Percentiles rank a stretch among this genome's conserved stretches.
Conservation (phyloP, 2,329 filamentous ascomycete species). For the Pseudogymnoascus sp. region DNA sequence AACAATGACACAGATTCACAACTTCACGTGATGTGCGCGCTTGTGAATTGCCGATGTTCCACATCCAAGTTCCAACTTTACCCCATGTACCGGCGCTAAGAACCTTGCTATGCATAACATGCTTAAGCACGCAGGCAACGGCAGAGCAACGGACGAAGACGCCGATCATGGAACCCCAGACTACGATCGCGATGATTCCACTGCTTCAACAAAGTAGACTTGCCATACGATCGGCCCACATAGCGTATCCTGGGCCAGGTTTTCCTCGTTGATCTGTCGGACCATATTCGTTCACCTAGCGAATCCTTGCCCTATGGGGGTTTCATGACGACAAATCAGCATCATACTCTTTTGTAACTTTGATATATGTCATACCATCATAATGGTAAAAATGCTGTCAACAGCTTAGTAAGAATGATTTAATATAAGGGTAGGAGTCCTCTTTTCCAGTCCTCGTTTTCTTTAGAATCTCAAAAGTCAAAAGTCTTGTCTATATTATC, state of each 20-base stretch:
- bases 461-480: neutral
- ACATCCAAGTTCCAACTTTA: neutral
- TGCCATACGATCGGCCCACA: neutral
- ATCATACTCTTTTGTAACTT: neutral
- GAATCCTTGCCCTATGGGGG: neutral
- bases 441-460: neutral
- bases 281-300: neutral
- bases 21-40: neutral
- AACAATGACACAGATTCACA: neutral
- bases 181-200: neutral
- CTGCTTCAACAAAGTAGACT: neutral
- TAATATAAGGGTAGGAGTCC: constrained; percentile 4
- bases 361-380: constrained; percentile 1
- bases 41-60: neutral
- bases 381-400: neutral
- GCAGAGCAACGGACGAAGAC: neutral
- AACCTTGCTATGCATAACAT: constrained; percentile 1
- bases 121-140: neutral
- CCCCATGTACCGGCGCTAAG: neutral
- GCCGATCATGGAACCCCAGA: neutral
- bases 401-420: neutral
- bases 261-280: neutral
- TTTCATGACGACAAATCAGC: neutral
- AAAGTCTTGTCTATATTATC: neutral
- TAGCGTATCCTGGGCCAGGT: neutral